Base-by-base conservation (phyloP, 169 alveolate genomes). In the Theileria parva region DNA sequence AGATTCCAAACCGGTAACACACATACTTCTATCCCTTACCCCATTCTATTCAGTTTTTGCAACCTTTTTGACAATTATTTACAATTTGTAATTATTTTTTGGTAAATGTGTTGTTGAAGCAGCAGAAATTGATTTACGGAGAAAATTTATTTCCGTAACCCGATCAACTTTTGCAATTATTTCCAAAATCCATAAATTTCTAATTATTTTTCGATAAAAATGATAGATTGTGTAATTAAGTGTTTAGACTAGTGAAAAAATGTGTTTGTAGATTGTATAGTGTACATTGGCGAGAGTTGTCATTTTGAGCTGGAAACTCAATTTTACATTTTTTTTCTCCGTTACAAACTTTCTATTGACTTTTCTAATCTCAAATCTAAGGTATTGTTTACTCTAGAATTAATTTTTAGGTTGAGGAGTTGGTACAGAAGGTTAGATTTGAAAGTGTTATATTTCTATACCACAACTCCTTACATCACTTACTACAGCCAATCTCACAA, bases 271-370 rank as follows among this genome's bases (percentile, higher is more conserved):
- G 91, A 85, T 25, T 85, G 28, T 69, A 66, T 85, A 6, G 39
- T 85, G n/a, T 81, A 85, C 70, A 19, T 85, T n/a, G 91, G 91
- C 2, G 79, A 25, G 6, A 28, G 73, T 2, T 85, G 90, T 72
- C 77, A 77, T 15, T 57, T 76, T 51, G 53, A 19, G 12, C 15
- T 83, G 64, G 89, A 64, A 2, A 32, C 76, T 2, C 68, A 60
- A 0, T 32, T 67, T 28, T 79, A 75, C 12, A 51, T 83, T 0
- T 39, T 74, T 60, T 28, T 19, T 23, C 32, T 68, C 1, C 78
- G 50, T 39, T 28, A 37, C 48, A 65, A 44, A 39, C 21, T 27
- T 27, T 2, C 4, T 25, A 34, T 77, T 11, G 77, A 85, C 17
- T 1, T 44, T n/a, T 12, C 6, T 9, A n/a, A 2, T 19, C 59